phyloP scores from a whole-genome alignment of 75 land plant genomes.

The Selaginella tamariscina region DNA sequence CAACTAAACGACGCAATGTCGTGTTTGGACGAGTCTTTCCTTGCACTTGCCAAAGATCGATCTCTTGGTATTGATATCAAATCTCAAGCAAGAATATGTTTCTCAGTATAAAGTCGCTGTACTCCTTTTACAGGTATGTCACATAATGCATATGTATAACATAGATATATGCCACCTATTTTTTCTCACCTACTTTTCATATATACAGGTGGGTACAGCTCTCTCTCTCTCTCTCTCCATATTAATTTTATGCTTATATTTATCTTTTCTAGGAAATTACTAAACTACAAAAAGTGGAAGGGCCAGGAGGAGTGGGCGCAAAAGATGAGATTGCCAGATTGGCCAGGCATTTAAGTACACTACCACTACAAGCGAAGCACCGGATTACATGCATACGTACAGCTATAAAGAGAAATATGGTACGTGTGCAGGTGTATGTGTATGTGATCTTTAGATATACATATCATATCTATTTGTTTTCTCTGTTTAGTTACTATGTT shows the following conservation, averaged over 20 bases:
- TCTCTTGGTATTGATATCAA: slow-evolving; percentile 85
- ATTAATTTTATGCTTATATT: not conserved
- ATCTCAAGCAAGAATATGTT: slow-evolving; percentile 94
- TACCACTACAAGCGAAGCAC: slow-evolving; percentile 89
- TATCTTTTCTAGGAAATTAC: slow-evolving; percentile 58
- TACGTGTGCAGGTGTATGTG: too few relatives aligned
- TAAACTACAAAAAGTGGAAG: slow-evolving; percentile 75
- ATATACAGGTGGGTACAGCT: too few relatives aligned
- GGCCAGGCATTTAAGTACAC: slow-evolving; percentile 81
- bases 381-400: slow-evolving; percentile 87
- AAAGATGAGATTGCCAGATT: slow-evolving; percentile 96
- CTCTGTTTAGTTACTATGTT: too few relatives aligned
- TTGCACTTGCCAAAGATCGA: slow-evolving; percentile 89
- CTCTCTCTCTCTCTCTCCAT: too few relatives aligned
- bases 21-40: slow-evolving; percentile 91
- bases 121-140: slow-evolving; percentile 86
- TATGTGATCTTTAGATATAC: too few relatives aligned
- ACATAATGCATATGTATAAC: too few relatives aligned
- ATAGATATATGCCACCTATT: too few relatives aligned
- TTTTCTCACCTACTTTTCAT: too few relatives aligned
- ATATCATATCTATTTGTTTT: too few relatives aligned
- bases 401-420: slow-evolving; percentile 92
- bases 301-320: slow-evolving; percentile 71
- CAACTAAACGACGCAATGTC: slow-evolving; percentile 92
- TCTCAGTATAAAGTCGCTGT: slow-evolving; percentile 97